Conservation (phyloP, 805 yeast genomes). For the Lachancea kluyveri region DNA sequence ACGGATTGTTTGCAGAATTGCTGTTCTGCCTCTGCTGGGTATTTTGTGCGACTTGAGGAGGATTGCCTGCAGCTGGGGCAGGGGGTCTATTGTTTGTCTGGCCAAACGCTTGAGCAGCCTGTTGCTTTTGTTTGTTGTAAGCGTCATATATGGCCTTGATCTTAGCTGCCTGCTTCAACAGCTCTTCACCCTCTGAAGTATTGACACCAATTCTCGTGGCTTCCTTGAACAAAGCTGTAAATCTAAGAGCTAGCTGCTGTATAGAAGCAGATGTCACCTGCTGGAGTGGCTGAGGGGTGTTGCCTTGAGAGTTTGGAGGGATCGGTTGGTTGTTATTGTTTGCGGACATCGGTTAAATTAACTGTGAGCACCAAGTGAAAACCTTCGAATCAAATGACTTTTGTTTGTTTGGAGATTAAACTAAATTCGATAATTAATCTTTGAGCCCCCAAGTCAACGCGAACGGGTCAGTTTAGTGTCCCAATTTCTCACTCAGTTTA, state of each 20-base stretch:
- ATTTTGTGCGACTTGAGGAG: conserved; percentile 2
- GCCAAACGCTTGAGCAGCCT: conserved; percentile 20
- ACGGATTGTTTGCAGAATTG: conserved; percentile 13
- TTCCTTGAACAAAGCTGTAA: conserved; percentile 50
- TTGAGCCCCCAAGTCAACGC: too few species aligned
- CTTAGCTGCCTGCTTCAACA: conserved; percentile 54
- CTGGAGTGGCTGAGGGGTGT: conserved; percentile 6
- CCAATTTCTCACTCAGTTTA: too few species aligned
- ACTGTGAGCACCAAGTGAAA: too few species aligned
- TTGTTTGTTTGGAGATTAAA: too few species aligned
- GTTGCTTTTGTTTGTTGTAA: conserved; percentile 37
- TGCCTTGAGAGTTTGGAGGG: conserved; percentile 1
- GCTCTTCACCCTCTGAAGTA: conserved; percentile 57
- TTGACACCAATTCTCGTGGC: conserved; percentile 59
- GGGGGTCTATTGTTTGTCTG: conserved; percentile 10
- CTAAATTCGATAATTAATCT: too few species aligned
- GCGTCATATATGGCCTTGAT: conserved; percentile 55
- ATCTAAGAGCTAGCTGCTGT: conserved; percentile 53
- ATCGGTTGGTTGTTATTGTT: neutral
- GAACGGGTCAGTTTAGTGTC: too few species aligned
- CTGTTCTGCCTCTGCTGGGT: conserved; percentile 2
- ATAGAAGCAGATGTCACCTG: conserved; percentile 19
- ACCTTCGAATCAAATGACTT: too few species aligned
- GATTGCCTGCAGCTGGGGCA: conserved; percentile 1
- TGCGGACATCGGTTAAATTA: neutral